Evolutionary conservation across 192 early-diverging fungal genomes (phyloP).

Genomic region (Backusella tuberculispora): DNA sequence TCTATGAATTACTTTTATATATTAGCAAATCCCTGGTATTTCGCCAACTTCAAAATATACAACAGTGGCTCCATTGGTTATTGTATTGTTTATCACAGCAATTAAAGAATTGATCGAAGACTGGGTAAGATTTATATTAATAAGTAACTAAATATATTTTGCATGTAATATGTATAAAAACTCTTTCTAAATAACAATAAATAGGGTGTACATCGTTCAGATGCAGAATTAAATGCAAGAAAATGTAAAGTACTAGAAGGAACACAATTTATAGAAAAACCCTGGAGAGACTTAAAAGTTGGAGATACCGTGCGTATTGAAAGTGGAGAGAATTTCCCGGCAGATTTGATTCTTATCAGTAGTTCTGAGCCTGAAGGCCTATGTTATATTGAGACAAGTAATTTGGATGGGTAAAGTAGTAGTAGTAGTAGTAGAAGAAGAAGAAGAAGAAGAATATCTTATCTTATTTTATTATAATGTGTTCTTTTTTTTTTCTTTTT

Average conservation of each 20-base stretch:
- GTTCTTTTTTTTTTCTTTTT: neutral
- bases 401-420: conserved; percentile 86
- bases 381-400: conserved; percentile 98
- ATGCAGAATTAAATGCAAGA: conserved; percentile 74
- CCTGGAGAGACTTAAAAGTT: conserved; percentile 83
- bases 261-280: conserved; percentile 71
- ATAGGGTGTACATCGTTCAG: conserved; percentile 61
- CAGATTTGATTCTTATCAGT: conserved; percentile 89
- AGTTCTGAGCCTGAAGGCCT: conserved; percentile 94
- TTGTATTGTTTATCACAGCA: conserved; percentile 89
- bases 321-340: conserved; percentile 88
- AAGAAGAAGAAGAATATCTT: no score
- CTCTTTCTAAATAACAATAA: neutral
- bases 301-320: conserved; percentile 94
- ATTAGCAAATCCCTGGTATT: conserved; percentile 87
- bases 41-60: conserved; percentile 92
- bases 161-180: neutral
- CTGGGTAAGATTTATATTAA: conserved; percentile 46
- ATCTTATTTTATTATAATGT: neutral
- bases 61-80: conserved; percentile 81
- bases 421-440: no score
- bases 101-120: conserved; percentile 96
- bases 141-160: neutral
- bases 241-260: conserved; percentile 62
- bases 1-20: neutral